Evolutionary conservation across 2,329 filamentous ascomycete species (phyloP).

Genomic region (Waltergamsia citrina): DNA sequence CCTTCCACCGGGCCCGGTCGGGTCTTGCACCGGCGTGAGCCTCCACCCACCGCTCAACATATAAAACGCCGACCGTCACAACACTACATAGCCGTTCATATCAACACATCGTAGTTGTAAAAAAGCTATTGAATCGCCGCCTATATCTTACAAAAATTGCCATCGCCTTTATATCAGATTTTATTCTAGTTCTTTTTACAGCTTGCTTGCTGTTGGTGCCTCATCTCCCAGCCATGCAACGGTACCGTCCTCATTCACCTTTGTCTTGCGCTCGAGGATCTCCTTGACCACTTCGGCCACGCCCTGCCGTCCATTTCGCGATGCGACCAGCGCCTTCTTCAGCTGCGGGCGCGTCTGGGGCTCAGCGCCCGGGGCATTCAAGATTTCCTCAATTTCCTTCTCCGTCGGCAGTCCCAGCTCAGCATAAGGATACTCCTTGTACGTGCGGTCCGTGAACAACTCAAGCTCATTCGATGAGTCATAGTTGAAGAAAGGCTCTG

Average conservation of each 20-base stretch:
- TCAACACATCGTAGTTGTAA: neutral
- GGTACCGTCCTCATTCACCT: slow-evolving; percentile 30
- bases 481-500: slow-evolving; percentile 57
- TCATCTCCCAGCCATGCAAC: slow-evolving; percentile 25
- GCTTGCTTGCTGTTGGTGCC: slow-evolving; percentile 16
- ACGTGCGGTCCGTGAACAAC: slow-evolving; percentile 56
- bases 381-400: slow-evolving; percentile 38
- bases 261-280: slow-evolving; percentile 55
- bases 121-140: neutral
- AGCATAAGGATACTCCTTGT: slow-evolving; percentile 62
- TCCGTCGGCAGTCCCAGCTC: slow-evolving; percentile 69
- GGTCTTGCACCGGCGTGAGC: too few relatives aligned
- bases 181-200: slow-evolving; percentile 10
- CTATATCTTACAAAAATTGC: neutral
- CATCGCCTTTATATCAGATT: neutral
- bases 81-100: too few relatives aligned
- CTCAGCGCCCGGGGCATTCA: slow-evolving; percentile 14
- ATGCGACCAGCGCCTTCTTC: slow-evolving; percentile 50
- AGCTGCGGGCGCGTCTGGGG: slow-evolving; percentile 42
- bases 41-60: too few relatives aligned
- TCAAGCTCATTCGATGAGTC: slow-evolving; percentile 36
- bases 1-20: neutral
- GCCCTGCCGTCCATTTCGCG: slow-evolving; percentile 56
- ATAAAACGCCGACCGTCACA: too few relatives aligned
- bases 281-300: slow-evolving; percentile 60